Percentiles rank a stretch among this genome's conserved stretches.
Conservation (phyloP, 2,329 filamentous ascomycete genomes). For the Chaetomium sp. region DNA sequence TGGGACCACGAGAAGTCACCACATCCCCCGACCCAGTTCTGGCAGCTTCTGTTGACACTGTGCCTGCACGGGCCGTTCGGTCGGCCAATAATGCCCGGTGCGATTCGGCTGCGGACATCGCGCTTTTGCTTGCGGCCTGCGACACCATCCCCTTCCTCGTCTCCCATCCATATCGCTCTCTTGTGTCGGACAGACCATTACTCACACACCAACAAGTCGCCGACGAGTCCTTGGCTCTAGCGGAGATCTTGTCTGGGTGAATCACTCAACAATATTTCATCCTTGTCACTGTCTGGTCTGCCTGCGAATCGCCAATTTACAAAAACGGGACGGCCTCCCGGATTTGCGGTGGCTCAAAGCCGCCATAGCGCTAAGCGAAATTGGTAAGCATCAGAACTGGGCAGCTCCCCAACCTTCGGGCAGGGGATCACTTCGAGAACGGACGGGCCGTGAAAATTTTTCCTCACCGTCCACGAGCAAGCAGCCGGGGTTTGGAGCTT, state of each 20-base stretch:
- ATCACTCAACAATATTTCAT: conserved; percentile 19
- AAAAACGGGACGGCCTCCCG: conserved; percentile 18
- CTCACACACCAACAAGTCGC: neutral
- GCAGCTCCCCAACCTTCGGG: conserved; percentile 13
- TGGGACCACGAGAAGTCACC: conserved; percentile 7
- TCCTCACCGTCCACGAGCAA: conserved; percentile 12
- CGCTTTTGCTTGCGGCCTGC: neutral
- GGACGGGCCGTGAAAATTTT: conserved; percentile 22
- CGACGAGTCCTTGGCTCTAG: neutral
- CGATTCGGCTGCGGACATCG: neutral
- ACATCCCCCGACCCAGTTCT: conserved; percentile 13
- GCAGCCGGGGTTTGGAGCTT: conserved; percentile 9
- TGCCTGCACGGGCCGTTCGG: conserved; percentile 6
- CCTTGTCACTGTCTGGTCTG: conserved; percentile 10
- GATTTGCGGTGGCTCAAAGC: conserved; percentile 17
- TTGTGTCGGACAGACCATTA: no score
- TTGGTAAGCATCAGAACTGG: conserved; percentile 18
- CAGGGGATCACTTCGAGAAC: conserved; percentile 12
- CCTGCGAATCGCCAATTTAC: conserved; percentile 17
- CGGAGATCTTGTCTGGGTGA: conserved; percentile 11
- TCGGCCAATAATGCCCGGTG: conserved; percentile 11
- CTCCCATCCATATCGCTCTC: neutral
- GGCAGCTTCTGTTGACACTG: conserved; percentile 14
- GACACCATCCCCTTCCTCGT: neutral
- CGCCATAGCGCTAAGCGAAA: conserved; percentile 24